Base-by-base conservation (phyloP, 768 basidiomycete genomes). In the Gymnopilus dilepis region DNA sequence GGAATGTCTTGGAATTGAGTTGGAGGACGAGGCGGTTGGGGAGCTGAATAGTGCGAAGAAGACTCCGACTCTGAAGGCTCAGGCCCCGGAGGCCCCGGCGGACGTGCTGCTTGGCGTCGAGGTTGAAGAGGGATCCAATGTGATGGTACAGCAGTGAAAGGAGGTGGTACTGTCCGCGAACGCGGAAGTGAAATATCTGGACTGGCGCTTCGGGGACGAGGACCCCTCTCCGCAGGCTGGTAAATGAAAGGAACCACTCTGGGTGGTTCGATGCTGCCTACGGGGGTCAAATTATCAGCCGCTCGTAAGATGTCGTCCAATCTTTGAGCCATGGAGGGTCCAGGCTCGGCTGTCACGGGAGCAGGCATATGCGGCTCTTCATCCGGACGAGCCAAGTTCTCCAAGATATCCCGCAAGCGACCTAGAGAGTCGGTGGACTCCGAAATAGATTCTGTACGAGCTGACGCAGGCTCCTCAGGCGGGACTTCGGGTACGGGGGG, bases 291-390 rank as follows among this genome's bases (percentile, higher is more conserved):
- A 21, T 75, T 73, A 15, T 79, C 75, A 8, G 76, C 78, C 11
- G 84, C 69, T n/a, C 82, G 80, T 26, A 91, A 66, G 33, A 91
- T 79, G 7, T 87, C 85, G 59, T 86, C 83, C 4, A 91, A 71
- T 56, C 85, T 82, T 52, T 88, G 82, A 8, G 84, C 83, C 37
- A 91, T 74, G 0, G 88, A 84, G 4, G 77, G 82, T 7, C 82
- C 84, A 28, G 78, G 65, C 6, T 79, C 80, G 4, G 79, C 70
- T 5, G 85, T 80, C 8, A 78, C 72, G 5, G 83, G 82, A n/a
- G 84, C 74, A 0, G 82, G 80, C 69, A 72, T 74, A 60, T 73
- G 73, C 12, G 64, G 71, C 15, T 56, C 62, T 38, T 70, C 67
- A 3, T 58, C 58, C 3, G 69, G 64, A 30, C 65, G 51, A 0